These are phyloP conservation scores for Micromonas commoda DNA, from an alignment of 139 green algal genomes.

Conservation along the genomic window DNA sequence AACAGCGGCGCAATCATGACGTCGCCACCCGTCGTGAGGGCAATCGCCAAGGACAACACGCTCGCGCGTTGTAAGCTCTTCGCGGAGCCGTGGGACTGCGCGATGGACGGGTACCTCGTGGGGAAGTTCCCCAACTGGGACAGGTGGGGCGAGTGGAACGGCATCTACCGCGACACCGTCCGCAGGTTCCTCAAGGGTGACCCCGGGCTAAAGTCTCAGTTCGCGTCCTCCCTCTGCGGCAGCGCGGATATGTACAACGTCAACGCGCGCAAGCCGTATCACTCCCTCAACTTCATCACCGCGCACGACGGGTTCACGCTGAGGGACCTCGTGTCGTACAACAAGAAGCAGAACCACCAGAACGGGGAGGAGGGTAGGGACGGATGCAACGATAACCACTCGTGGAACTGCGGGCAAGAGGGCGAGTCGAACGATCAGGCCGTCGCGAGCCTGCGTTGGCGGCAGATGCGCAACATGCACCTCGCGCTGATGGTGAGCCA, in stretches of 20 bases:
- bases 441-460: constrained; percentile 45
- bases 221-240: constrained; percentile 82
- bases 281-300: constrained; percentile 93
- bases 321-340: constrained; percentile 81
- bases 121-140: constrained; percentile 77
- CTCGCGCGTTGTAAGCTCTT: constrained; percentile 89
- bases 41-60: constrained; percentile 74
- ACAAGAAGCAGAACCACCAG: constrained; percentile 72
- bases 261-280: constrained; percentile 70
- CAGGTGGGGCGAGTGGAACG: constrained; percentile 97
- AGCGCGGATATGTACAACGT: constrained; percentile 84
- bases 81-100: constrained; percentile 97
- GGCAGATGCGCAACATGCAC: constrained; percentile 90
- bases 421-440: constrained; percentile 63
- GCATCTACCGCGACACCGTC: constrained; percentile 83
- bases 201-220: constrained; percentile 74
- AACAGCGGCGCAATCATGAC: constrained; percentile 63
- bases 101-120: constrained; percentile 86
- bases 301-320: constrained; percentile 93
- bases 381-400: constrained; percentile 95
- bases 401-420: constrained; percentile 95
- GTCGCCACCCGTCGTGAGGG: constrained; percentile 73
- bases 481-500: constrained; percentile 65
- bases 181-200: constrained; percentile 86
- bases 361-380: constrained; percentile 74